Base-by-base conservation (phyloP, 129 eudicot genomes). In the Chrysanthemum makinoi region DNA sequence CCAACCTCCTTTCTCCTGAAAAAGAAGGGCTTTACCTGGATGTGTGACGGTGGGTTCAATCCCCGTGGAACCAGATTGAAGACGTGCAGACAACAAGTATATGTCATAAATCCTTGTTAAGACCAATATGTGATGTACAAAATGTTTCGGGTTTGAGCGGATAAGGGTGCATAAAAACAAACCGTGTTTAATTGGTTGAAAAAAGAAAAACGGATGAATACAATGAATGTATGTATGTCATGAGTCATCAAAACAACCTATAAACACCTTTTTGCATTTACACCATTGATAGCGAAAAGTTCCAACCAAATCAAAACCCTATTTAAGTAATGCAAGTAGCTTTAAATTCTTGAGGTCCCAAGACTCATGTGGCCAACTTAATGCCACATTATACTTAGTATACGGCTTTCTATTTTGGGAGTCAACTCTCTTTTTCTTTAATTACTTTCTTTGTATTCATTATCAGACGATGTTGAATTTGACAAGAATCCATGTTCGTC, bases 241-340 rank as follows among this genome's bases (percentile, higher is more conserved):
- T 35, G 68, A 68, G 35, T 57, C 68, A 56, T 57, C 48, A 58
- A 57, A 75, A 8, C 51, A 66, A 46, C 19, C 57, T 55, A 60
- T 56, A 9, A 43, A 20, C 4, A 33, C 80, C 81, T 70, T 77
- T 70, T 52, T 63, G 81, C 76, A 77, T 70, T 77, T 53, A 77
- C 39, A 62, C 48, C 3, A 4, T 49, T 55, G 51, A 66, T 66
- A 47, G 59, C 43, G 67, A 66, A 66, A 75, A 75, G 52, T 50
- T 56, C 60, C 73, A 75, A 65, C 78, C 66, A 20, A 74, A 43
- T 22, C 53, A 20, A 51, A 20, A 56, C 72, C 72, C 72, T 44
- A 53, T 20, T 75, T n/a, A 65, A 54, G 66, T 75, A 35, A 66
- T 66, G 48, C 49, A 49, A 19, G 35, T 20, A 11, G 35, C 57